Percentiles rank a stretch among this genome's conserved stretches.
Evolutionary conservation across 1,139 yeast species (phyloP).

Genomic region (Candida gigantensis): DNA sequence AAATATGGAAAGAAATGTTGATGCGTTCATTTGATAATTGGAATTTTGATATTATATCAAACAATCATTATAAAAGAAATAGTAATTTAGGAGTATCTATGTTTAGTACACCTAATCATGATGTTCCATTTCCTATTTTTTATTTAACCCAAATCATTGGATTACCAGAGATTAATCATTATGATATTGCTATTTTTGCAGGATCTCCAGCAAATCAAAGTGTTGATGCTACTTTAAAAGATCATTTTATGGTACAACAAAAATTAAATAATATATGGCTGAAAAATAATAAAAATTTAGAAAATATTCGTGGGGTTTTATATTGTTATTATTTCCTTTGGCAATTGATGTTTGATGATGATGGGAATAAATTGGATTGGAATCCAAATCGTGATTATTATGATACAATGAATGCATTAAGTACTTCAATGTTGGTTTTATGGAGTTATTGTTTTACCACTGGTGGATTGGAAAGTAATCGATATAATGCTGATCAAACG

Average conservation of each 20-base stretch:
- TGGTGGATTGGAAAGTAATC: slow-evolving; percentile 41
- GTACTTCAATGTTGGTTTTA: slow-evolving; percentile 47
- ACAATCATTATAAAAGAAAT: slow-evolving; percentile 49
- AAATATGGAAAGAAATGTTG: slow-evolving; percentile 63
- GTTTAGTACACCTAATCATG: slow-evolving; percentile 8
- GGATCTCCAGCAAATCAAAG: slow-evolving; percentile 86
- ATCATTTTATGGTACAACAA: slow-evolving; percentile 51
- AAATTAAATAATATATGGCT: slow-evolving; percentile 54
- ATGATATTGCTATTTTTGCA: slow-evolving; percentile 75
- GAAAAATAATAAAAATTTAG: slow-evolving; percentile 31
- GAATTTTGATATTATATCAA: slow-evolving; percentile 33
- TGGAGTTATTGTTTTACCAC: slow-evolving; percentile 49
- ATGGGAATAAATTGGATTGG: slow-evolving; percentile 26
- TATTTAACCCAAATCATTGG: slow-evolving; percentile 75
- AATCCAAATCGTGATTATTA: slow-evolving; percentile 34
- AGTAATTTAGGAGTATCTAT: slow-evolving; percentile 18
- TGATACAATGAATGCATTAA: slow-evolving; percentile 44
- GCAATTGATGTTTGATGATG: slow-evolving; percentile 51
- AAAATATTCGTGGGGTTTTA: slow-evolving; percentile 48
- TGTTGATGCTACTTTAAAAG: slow-evolving; percentile 62
- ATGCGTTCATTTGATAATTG: slow-evolving; percentile 65
- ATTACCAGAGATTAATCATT: slow-evolving; percentile 62
- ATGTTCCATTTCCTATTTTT: slow-evolving; percentile 50
- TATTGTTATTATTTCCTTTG: slow-evolving; percentile 65
- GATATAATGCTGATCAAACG: too few relatives aligned